Percentiles rank a stretch among this genome's conserved stretches.
Conservation (phyloP, 352 stramenopile genomes). For the Phytophthora gonapodyides region DNA sequence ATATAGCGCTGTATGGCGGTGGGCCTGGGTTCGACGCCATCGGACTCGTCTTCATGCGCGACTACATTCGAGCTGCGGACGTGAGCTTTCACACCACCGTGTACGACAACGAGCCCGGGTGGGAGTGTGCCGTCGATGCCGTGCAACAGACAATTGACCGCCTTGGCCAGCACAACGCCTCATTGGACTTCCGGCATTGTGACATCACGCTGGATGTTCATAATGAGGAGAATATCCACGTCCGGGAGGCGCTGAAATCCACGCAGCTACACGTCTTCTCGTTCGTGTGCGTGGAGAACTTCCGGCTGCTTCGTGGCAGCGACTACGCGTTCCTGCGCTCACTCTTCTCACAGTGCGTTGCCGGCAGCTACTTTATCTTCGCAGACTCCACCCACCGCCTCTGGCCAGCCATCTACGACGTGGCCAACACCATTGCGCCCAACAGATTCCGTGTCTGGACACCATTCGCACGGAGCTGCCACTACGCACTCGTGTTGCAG, state of each 20-base stretch:
- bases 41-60: constrained; percentile 57
- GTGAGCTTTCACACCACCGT: constrained; percentile 55
- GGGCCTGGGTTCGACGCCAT: constrained; percentile 62
- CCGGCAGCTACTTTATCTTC: constrained; percentile 63
- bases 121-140: constrained; percentile 46
- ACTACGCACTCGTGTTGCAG: constrained; percentile 68
- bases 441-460: constrained; percentile 58
- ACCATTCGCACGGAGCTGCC: constrained; percentile 58
- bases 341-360: constrained; percentile 41
- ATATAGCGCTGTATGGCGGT: constrained; percentile 64
- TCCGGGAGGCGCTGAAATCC: constrained; percentile 25
- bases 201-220: constrained; percentile 63
- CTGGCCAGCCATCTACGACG: constrained; percentile 60
- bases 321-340: constrained; percentile 58
- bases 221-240: constrained; percentile 41
- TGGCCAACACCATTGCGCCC: constrained; percentile 35
- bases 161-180: constrained; percentile 24
- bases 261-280: constrained; percentile 68
- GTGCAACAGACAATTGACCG: constrained; percentile 37
- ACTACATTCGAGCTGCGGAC: constrained; percentile 55
- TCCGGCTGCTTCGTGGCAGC: constrained; percentile 50
- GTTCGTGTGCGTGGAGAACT: constrained; percentile 80
- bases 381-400: constrained; percentile 75
- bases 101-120: constrained; percentile 76
- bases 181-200: constrained; percentile 53